Conservation (phyloP, 1,284 basidiomycete species). For the Rhodotorula sp. region DNA sequence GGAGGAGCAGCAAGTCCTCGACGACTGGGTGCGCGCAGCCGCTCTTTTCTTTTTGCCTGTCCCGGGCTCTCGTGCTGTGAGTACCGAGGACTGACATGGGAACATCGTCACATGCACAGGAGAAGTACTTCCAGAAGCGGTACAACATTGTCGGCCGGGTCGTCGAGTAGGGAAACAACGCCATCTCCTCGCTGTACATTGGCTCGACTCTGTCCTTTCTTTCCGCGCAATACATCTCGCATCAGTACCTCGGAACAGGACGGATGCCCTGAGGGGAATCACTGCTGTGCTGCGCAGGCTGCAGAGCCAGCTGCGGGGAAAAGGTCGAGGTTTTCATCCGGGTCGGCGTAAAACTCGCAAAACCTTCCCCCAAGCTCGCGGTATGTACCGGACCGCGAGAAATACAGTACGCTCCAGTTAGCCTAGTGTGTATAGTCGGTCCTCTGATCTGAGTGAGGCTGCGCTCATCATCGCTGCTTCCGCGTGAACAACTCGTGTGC, state of each 20-base stretch:
- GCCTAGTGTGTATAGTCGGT: neutral
- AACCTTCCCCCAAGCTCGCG: too few species aligned
- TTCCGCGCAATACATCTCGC: too few species aligned
- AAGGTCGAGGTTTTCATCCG: too few species aligned
- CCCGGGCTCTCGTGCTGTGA: constrained; percentile 29
- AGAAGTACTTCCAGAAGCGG: constrained; percentile 66
- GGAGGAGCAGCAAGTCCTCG: constrained; percentile 74
- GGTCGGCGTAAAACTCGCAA: too few species aligned
- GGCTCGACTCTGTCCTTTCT: too few species aligned
- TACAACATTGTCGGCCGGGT: constrained; percentile 78
- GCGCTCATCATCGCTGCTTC: neutral
- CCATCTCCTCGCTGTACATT: too few species aligned
- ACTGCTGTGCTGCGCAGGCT: too few species aligned
- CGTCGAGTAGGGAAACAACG: constrained; percentile 13
- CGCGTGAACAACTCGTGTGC: too few species aligned
- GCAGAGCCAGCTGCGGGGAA: too few species aligned
- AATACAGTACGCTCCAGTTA: neutral
- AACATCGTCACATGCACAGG: neutral
- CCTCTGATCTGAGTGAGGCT: neutral
- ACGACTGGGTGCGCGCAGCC: constrained; percentile 67
- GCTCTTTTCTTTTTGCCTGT: constrained; percentile 44
- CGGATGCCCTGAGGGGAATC: too few species aligned
- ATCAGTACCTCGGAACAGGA: too few species aligned
- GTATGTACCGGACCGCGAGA: too few species aligned
- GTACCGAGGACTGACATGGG: neutral